Conservation (phyloP, 148 eudicot genomes). For the Rhododendron griersonianum region DNA sequence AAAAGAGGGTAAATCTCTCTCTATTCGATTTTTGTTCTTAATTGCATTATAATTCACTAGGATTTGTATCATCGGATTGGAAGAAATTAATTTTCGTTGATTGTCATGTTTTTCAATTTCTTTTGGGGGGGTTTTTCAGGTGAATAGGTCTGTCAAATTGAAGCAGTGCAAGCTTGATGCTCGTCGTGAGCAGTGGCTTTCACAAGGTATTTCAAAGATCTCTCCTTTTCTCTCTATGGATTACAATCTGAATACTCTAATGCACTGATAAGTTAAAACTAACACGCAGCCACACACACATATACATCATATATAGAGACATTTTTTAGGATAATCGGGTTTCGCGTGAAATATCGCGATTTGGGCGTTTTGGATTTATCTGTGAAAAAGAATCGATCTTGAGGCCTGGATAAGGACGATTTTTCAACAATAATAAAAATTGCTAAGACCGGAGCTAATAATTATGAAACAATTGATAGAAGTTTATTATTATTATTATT, state of each 20-base stretch:
- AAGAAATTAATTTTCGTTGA: neutral
- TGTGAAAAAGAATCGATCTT: neutral
- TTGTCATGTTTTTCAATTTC: neutral
- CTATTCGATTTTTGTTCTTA: neutral
- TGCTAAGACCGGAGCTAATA: neutral
- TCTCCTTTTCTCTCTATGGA: neutral
- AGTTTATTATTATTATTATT: neutral
- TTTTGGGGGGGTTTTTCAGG: slow-evolving; percentile 36
- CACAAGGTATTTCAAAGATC: slow-evolving; percentile 55
- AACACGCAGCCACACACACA: neutral
- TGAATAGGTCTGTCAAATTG: slow-evolving; percentile 82
- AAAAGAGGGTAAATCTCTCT: slow-evolving; percentile 55
- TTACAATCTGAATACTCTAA: neutral
- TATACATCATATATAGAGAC: neutral
- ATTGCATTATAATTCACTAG: neutral
- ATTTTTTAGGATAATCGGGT: neutral
- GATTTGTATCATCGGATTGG: neutral
- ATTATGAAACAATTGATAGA: neutral
- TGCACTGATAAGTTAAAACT: neutral
- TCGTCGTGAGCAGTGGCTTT: slow-evolving; percentile 92
- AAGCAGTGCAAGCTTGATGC: slow-evolving; percentile 93
- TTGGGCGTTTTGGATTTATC: neutral
- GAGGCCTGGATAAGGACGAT: neutral
- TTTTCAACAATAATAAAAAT: neutral
- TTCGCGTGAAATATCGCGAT: neutral